Base-by-base conservation (phyloP, 768 basidiomycete species). In the Dictyophora rubrovolvata region DNA sequence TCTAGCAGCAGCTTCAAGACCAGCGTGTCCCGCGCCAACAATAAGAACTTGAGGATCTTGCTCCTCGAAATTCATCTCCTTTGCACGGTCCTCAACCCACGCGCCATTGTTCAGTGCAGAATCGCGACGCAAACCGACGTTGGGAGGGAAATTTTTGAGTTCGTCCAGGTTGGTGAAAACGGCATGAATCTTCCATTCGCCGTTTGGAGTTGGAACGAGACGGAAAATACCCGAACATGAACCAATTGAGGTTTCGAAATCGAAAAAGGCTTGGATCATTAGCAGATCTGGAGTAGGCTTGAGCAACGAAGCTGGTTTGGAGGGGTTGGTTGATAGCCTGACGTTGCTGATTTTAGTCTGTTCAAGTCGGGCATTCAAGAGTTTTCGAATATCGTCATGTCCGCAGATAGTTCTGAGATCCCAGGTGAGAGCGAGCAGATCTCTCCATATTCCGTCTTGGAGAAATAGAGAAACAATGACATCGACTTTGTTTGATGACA, bases 371-470 rank as follows among this genome's bases (percentile, higher is more conserved):
- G 78, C 78, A 5, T 61, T n/a, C 37, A 83, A 74, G 66, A 84
- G 77, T 22, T 66, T 64, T 3, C 59, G 65, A 37, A 85, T 77
- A 8, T 68, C 66, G 1, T 64, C 20, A 37, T 63, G 68, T 12
- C 79, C 74, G 62, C 77, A 73, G 64, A 85, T 79, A 8, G 82
- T 80, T 42, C 82, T 78, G 52, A 84, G 78, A 60, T 82, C 75
- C 82, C 82, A 85, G 17, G 84, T 84, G 56, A 85, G 72, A 0
- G 79, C 75, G n/a, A 83, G 75, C 54, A 79, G 71, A 62, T 85
- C 84, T 12, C 82, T 70, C 84, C 83, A 85, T 60, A 77, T 78
- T 5, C 72, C 73, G 48, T 66, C 67, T 20, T 69, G 67, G 23
- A 74, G 55, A 49, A 72, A 65, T 12, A 74, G 65, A 14, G 64